phyloP scores from a whole-genome alignment of 2,329 filamentous ascomycete species.

The Aspergillus japonicus region DNA sequence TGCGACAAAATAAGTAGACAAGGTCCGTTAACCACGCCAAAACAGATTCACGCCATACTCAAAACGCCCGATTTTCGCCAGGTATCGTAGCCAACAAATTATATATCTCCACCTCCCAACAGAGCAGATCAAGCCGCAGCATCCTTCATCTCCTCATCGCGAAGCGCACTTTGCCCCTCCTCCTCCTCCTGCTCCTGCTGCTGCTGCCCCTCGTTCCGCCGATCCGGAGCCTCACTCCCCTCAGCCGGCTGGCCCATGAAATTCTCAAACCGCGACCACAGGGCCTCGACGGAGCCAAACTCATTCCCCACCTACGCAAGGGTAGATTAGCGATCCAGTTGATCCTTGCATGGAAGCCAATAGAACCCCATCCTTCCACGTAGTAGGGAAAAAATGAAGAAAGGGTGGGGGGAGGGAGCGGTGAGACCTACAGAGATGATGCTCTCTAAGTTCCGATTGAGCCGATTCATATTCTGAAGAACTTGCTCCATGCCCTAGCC shows the following conservation, averaged over 20 bases:
- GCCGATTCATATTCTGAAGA: slow-evolving; percentile 90
- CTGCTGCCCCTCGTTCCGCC: slow-evolving; percentile 26
- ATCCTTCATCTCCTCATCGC: slow-evolving; percentile 21
- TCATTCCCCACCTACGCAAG: slow-evolving; percentile 77
- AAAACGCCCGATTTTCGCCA: background rate
- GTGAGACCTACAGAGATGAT: slow-evolving; percentile 72
- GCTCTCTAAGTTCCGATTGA: slow-evolving; percentile 88
- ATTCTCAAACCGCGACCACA: slow-evolving; percentile 96
- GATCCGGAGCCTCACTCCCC: slow-evolving; percentile 35
- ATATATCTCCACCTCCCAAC: background rate
- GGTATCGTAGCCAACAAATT: no score
- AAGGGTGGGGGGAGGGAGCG: background rate
- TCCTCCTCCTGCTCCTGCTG: background rate
- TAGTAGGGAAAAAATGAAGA: background rate
- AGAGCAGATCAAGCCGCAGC: slow-evolving; percentile 9
- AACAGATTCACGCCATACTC: background rate
- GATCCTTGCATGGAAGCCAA: no score
- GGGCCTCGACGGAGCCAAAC: slow-evolving; percentile 91
- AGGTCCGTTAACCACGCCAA: background rate
- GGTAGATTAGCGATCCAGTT: background rate
- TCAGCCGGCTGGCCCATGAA: slow-evolving; percentile 77
- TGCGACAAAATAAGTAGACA: background rate
- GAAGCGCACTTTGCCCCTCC: slow-evolving; percentile 23
- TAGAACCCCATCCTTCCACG: background rate
- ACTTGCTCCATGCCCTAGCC: slow-evolving; percentile 74